These are phyloP conservation scores for Cryptococcus deneoformans DNA, from an alignment of 1,284 basidiomycete genomes.

Conservation along the genomic window DNA sequence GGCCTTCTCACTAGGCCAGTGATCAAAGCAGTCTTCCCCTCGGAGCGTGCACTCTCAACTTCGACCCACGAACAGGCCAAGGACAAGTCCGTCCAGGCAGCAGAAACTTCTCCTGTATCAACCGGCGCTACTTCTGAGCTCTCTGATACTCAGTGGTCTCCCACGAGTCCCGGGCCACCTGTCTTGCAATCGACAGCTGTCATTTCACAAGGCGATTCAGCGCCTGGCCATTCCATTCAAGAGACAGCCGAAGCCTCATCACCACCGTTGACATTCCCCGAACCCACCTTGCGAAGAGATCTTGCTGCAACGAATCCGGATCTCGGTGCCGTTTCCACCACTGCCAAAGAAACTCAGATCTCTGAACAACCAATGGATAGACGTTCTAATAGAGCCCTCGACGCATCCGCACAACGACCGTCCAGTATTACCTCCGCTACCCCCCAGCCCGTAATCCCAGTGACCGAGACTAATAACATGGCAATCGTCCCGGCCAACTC, in stretches of 20 bases:
- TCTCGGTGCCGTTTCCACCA: no score
- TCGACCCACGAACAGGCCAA: not conserved
- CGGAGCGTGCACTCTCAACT: conserved; percentile 13
- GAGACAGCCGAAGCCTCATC: no score
- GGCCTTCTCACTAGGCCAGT: conserved; percentile 45
- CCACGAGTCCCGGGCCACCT: conserved; percentile 8
- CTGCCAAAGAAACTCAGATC: no score
- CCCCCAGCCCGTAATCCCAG: no score
- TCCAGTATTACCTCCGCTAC: no score
- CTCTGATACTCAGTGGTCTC: conserved; percentile 12
- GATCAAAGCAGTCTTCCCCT: conserved; percentile 43
- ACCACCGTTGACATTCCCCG: no score
- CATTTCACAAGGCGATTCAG: not conserved
- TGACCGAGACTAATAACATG: no score
- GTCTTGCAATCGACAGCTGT: not conserved
- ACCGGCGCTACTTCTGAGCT: conserved; percentile 5
- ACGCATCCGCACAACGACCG: no score
- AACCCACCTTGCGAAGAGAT: no score
- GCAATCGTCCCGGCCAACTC: not conserved
- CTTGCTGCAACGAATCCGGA: no score
- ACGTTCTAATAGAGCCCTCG: no score
- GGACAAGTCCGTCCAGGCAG: not conserved
- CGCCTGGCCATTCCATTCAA: not conserved
- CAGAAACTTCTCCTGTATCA: conserved; percentile 1
- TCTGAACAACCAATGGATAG: no score